A percentile compares a stretch with the other conserved stretches of the same genome.
These are phyloP conservation scores for Hypomyces rosellus DNA, from an alignment of 2,329 filamentous ascomycete genomes.

Conservation along the genomic window DNA sequence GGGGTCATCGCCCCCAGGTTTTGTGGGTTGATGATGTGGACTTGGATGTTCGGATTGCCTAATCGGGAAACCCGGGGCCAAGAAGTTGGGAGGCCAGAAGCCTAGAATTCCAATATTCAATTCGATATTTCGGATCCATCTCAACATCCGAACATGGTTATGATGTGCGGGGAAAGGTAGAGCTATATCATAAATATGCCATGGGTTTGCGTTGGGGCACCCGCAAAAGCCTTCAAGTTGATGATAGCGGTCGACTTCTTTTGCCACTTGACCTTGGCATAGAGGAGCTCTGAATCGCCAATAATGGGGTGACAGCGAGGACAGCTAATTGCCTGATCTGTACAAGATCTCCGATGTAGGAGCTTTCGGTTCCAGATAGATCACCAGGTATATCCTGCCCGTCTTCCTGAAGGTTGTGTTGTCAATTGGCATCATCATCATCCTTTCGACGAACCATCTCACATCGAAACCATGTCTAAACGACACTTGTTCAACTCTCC, in stretches of 20 bases:
- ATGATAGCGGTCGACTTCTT: neutral
- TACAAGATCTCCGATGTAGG: slow-evolving; percentile 7
- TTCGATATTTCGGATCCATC: slow-evolving; percentile 6
- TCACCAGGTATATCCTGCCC: slow-evolving; percentile 4
- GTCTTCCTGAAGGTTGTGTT: neutral
- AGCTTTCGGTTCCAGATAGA: neutral
- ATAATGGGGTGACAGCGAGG: slow-evolving; percentile 2
- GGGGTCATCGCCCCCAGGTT: slow-evolving; percentile 2
- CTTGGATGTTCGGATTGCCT: slow-evolving; percentile 11
- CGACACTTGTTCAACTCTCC: slow-evolving; percentile 47
- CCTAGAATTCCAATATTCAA: slow-evolving; percentile 2
- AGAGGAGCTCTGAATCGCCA: neutral
- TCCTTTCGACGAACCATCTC: neutral
- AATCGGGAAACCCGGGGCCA: slow-evolving; percentile 16
- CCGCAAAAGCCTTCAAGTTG: neutral
- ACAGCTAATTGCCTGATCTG: slow-evolving; percentile 4
- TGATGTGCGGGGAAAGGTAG: slow-evolving; percentile 2
- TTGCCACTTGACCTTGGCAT: neutral
- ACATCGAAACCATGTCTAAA: slow-evolving; percentile 38
- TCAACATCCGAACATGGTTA: neutral
- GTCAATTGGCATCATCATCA: neutral
- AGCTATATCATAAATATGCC: neutral
- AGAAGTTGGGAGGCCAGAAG: slow-evolving; percentile 5
- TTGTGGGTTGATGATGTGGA: neutral
- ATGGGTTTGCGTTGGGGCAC: neutral